Evolutionary conservation across 176 grass and related monocot genomes (phyloP).

Genomic region (Luzula sylvatica): DNA sequence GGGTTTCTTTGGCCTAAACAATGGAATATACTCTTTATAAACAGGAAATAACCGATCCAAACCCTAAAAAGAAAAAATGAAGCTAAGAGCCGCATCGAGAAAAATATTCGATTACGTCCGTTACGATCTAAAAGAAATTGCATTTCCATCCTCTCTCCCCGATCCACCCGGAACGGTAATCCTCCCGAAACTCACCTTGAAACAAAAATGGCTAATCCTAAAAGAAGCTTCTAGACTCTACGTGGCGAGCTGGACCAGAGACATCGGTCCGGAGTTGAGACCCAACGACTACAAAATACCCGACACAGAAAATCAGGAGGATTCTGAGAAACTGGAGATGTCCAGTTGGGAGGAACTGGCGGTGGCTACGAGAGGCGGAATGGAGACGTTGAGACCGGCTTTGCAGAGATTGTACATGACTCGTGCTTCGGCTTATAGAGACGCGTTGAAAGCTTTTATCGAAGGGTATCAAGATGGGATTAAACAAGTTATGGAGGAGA

Average conservation of each 20-base stretch:
- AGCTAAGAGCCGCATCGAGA: constrained; percentile 1
- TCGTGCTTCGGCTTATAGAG: constrained; percentile 29
- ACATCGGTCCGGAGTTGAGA: constrained; percentile 11
- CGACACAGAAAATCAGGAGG: constrained; percentile 1
- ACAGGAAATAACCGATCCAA: background rate
- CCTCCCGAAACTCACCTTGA: background rate
- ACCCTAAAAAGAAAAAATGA: constrained; percentile 2
- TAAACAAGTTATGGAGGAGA: constrained; percentile 29
- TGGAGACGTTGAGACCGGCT: constrained; percentile 32
- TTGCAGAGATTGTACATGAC: constrained; percentile 35
- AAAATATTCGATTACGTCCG: constrained; percentile 18
- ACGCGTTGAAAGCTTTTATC: constrained; percentile 27
- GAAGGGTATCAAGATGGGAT: constrained; percentile 39
- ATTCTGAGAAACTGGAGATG: constrained; percentile 7
- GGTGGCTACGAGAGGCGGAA: constrained; percentile 29
- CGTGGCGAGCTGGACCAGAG: background rate
- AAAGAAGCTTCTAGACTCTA: constrained; percentile 21
- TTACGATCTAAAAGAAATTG: constrained; percentile 21
- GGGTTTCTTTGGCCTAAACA: background rate
- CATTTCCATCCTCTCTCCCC: constrained; percentile 17
- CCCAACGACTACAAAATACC: too few relatives aligned
- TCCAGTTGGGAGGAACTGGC: constrained; percentile 30
- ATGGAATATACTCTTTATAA: background rate
- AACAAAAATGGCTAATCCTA: constrained; percentile 7
- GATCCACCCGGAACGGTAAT: constrained; percentile 2